phyloP scores from a whole-genome alignment of 805 yeast species.

The Candida michaelii region DNA sequence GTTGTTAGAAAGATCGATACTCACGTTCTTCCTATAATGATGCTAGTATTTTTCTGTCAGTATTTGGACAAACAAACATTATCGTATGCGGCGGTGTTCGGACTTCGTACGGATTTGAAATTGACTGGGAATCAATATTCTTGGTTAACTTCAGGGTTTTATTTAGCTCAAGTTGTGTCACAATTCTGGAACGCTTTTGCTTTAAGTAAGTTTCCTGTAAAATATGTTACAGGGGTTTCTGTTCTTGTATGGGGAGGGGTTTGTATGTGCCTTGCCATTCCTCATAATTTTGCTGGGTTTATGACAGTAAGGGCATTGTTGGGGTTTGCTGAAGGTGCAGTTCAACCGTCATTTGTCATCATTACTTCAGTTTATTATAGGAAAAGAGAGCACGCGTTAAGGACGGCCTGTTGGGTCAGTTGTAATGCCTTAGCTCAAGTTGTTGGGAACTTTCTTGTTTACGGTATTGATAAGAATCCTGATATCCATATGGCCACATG shows the following conservation, averaged over 20 bases:
- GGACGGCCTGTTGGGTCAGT: slow-evolving; percentile 33
- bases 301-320: slow-evolving; percentile 54
- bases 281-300: slow-evolving; percentile 50
- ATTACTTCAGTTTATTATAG: slow-evolving; percentile 64
- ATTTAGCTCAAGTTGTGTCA: slow-evolving; percentile 29
- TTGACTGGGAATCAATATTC: slow-evolving; percentile 30
- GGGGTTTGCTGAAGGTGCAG: slow-evolving; percentile 54
- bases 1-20: slow-evolving; percentile 43
- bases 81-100: slow-evolving; percentile 66
- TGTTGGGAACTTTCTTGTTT: slow-evolving; percentile 45
- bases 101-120: slow-evolving; percentile 50
- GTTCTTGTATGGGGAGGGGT: slow-evolving; percentile 56
- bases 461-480: slow-evolving; percentile 51
- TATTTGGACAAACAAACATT: slow-evolving; percentile 56
- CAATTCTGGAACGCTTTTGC: slow-evolving; percentile 36
- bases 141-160: slow-evolving; percentile 49
- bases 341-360: slow-evolving; percentile 55
- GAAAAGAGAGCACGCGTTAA: slow-evolving; percentile 28
- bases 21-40: slow-evolving; percentile 49
- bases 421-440: slow-evolving; percentile 44
- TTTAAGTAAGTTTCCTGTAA: slow-evolving; percentile 38
- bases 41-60: slow-evolving; percentile 56
- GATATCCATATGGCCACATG: slow-evolving; percentile 43
- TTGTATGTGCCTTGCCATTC: slow-evolving; percentile 51
- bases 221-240: slow-evolving; percentile 47